Base-by-base conservation (phyloP, 1,284 basidiomycete genomes). In the Ganoderma multipileum region DNA sequence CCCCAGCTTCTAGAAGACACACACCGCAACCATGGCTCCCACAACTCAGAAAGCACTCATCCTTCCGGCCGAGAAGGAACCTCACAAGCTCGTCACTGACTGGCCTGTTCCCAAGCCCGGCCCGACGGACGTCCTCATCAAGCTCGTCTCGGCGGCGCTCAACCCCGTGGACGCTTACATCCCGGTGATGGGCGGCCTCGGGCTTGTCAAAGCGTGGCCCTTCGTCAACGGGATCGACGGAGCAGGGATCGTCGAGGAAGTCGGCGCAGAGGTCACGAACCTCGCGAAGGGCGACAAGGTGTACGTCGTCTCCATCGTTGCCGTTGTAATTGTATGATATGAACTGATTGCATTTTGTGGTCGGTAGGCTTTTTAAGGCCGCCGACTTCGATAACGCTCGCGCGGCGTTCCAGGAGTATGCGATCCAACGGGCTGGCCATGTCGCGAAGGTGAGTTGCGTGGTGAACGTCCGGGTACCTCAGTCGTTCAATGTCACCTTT, bases 231-330 rank as follows among this genome's bases (percentile, higher is more conserved):
- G 87, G 8, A 77, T 74, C 4, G 87, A 89, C 70, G 81, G 79
- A 60, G 79, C 81, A 4, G 87, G 87, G 2, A 75, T 78, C 5
- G 81, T 88, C 30, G 82, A 82, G n/a, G 76, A 76, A 44, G 74
- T 87, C 8, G 86, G 85, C 4, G 73, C 79, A 16, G 82, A 79
- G 0, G 84, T 86, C 2, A 72, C 75, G 11, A 58, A 58, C 11
- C 18, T 58, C 55, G 55, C 77, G n/a, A 79, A 82, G 9, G 87
- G 87, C 1, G 85, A 88, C 65, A 81, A 77, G 72, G 85, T 89
- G 84, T 84, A 73, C 3, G 57, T 60, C 16, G 14, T n/a, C 3
- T 7, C 3, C 6, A 8, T 18, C 38, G 38, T 39, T 14, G 33
- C 33, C 33, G 33, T 8, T 33, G 33, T 7, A 7, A 7, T 3